Conservation (phyloP, 441 rosid species). For the Populus hybrid region DNA sequence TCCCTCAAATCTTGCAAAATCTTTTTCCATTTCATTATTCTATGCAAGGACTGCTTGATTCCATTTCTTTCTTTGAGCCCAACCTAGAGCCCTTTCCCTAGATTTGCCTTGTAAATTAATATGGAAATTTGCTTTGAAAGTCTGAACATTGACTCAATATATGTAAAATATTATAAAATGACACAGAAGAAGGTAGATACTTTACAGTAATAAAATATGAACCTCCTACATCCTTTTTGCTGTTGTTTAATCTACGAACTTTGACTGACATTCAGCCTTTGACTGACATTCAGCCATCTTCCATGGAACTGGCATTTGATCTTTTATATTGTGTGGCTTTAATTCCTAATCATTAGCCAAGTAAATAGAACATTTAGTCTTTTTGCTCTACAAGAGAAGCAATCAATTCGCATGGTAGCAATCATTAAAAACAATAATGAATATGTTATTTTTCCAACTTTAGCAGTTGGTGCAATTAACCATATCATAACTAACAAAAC, state of each 20-base stretch:
- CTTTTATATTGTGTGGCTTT: no score
- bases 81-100: slow-evolving; percentile 30
- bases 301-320: not conserved
- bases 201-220: no score
- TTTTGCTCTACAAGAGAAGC: not conserved
- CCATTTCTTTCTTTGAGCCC: slow-evolving; percentile 38
- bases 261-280: not conserved
- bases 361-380: not conserved
- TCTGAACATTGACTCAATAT: not conserved
- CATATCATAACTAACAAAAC: not conserved
- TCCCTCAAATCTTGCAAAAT: slow-evolving; percentile 31
- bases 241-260: not conserved
- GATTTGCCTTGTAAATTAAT: slow-evolving; percentile 25
- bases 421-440: not conserved
- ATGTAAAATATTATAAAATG: not conserved
- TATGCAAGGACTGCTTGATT: slow-evolving; percentile 14
- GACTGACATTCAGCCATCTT: not conserved
- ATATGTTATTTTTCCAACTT: not conserved
- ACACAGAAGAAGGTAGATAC: not conserved
- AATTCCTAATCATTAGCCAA: slow-evolving; percentile 9
- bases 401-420: not conserved
- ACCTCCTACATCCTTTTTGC: not conserved
- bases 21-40: slow-evolving; percentile 15
- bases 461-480: not conserved
- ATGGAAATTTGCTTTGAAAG: not conserved